Conservation (phyloP, 306 rosid species). For the Fagus sylvatica region DNA sequence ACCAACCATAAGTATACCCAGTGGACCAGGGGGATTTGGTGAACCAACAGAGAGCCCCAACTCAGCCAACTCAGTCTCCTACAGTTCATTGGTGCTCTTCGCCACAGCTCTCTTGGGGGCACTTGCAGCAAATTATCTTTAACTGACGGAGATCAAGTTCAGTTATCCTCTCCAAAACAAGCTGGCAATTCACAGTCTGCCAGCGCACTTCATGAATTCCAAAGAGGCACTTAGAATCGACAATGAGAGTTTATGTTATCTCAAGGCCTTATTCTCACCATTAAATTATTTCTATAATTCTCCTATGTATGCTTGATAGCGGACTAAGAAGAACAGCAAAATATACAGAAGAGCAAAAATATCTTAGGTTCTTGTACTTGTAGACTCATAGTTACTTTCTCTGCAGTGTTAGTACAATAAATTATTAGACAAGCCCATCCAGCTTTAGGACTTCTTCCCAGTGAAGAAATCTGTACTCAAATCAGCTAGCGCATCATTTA, state of each 20-base stretch:
- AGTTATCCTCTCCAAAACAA: slow-evolving; percentile 38
- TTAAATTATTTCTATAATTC: slow-evolving; percentile 35
- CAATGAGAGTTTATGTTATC: slow-evolving; percentile 28
- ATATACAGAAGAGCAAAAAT: slow-evolving; percentile 44
- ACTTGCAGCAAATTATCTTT: slow-evolving; percentile 44
- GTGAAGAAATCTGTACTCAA: slow-evolving; percentile 31
- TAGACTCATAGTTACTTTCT: slow-evolving; percentile 46
- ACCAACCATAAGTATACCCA: slow-evolving; percentile 47
- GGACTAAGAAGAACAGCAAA: slow-evolving; percentile 37
- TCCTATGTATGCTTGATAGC: slow-evolving; percentile 44
- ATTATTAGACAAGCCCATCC: slow-evolving; percentile 40
- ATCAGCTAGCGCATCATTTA: slow-evolving; percentile 31
- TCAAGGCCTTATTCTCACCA: slow-evolving; percentile 33
- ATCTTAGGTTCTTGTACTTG: slow-evolving; percentile 45
- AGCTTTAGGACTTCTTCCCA: slow-evolving; percentile 24
- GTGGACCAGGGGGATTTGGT: slow-evolving; percentile 64
- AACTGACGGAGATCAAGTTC: slow-evolving; percentile 34
- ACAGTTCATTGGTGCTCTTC: slow-evolving; percentile 38
- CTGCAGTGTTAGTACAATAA: slow-evolving; percentile 61
- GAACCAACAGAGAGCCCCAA: slow-evolving; percentile 68
- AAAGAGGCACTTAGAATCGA: slow-evolving; percentile 38
- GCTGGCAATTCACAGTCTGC: slow-evolving; percentile 52
- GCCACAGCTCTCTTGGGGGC: slow-evolving; percentile 47
- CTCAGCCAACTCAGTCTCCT: slow-evolving; percentile 45
- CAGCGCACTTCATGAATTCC: slow-evolving; percentile 37